Evolutionary conservation across 129 eudicot species (phyloP), one percentile per base, ranked within the genome.

Genomic region (Flaveria linearis): DNA sequence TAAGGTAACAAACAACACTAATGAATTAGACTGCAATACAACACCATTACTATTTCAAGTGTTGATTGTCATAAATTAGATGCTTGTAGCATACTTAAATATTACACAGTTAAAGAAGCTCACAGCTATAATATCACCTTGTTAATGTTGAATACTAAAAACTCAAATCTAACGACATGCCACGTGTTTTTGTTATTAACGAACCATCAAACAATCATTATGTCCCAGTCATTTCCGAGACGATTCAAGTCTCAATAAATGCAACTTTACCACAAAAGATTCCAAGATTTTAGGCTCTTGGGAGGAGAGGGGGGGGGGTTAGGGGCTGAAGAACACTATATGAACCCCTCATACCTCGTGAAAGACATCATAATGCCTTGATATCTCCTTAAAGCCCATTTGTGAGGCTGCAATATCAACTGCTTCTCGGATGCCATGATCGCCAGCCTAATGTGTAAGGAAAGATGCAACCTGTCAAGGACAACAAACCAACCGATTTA

Each of bases 361-460:
- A 78, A 92, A 76, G 89, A 92, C 85, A 92, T 75, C 97, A 92
- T 89, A 96, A 92, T 89, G 73, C 96, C 97, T 58, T 92, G 89
- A 73, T 92, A 91, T 83, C 96, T 87, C 87, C 97, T 89, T 45
- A 86, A 82, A 60, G 96, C 85, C 96, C 98, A 93, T 58, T 93
- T 90, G 74, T 90, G 98, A 45, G 98, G 98, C 86, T 93, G 95
- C 71, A 93, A 84, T 64, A 90, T 86, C 66, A 93, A 87, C 69
- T 90, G 81, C 70, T 88, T 90, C 79, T 90, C 95, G 41, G 98
- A 93, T 69, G 98, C 98, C 98, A 93, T 93, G 74, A 90, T 93
- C 36, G 97, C 98, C 85, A 93, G 82, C 96, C 98, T 93, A 68
- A 68, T 17, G 46, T 17, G 56, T 46, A 55, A 82, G 58, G 74